These are phyloP conservation scores for Pseudogymnoascus sp. DNA, from an alignment of 2,329 filamentous ascomycete genomes.

Conservation along the genomic window DNA sequence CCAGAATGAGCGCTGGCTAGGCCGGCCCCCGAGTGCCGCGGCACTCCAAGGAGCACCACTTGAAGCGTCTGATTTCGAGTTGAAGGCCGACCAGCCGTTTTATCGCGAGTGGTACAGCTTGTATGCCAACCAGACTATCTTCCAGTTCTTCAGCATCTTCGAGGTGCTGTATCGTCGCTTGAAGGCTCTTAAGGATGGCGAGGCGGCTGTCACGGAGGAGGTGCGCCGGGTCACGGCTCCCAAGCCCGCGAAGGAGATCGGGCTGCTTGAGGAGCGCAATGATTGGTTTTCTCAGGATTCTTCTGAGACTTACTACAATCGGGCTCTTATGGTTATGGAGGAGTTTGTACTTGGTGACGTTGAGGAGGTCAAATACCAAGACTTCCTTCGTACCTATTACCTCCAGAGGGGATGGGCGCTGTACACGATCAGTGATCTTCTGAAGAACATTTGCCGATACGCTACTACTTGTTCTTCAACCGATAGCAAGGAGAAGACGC, in stretches of 20 bases:
- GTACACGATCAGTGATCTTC: slow-evolving; percentile 85
- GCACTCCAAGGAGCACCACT: slow-evolving; percentile 46
- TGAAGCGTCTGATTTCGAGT: slow-evolving; percentile 53
- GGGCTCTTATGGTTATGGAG: slow-evolving; percentile 79
- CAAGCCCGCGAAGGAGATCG: slow-evolving; percentile 78
- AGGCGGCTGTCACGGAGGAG: slow-evolving; percentile 64
- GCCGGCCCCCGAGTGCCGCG: slow-evolving; percentile 50
- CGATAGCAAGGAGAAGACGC: slow-evolving; percentile 88
- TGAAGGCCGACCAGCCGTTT: slow-evolving; percentile 74
- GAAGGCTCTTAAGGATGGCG: slow-evolving; percentile 73
- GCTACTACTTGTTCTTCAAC: slow-evolving; percentile 76
- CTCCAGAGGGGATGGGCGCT: slow-evolving; percentile 85
- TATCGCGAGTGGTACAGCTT: slow-evolving; percentile 77
- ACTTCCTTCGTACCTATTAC: slow-evolving; percentile 86
- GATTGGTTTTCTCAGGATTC: slow-evolving; percentile 68
- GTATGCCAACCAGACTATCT: slow-evolving; percentile 86
- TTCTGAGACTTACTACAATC: slow-evolving; percentile 68
- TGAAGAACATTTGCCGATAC: slow-evolving; percentile 73
- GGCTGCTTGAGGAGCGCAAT: slow-evolving; percentile 70
- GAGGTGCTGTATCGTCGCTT: slow-evolving; percentile 84
- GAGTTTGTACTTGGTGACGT: slow-evolving; percentile 77
- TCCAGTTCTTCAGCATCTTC: slow-evolving; percentile 91
- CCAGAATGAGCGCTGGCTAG: slow-evolving; percentile 60
- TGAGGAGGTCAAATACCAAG: slow-evolving; percentile 79
- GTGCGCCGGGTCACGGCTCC: slow-evolving; percentile 65